These are phyloP conservation scores for Eucalyptus fibrosa DNA, from an alignment of 345 rosid genomes.

Conservation along the genomic window DNA sequence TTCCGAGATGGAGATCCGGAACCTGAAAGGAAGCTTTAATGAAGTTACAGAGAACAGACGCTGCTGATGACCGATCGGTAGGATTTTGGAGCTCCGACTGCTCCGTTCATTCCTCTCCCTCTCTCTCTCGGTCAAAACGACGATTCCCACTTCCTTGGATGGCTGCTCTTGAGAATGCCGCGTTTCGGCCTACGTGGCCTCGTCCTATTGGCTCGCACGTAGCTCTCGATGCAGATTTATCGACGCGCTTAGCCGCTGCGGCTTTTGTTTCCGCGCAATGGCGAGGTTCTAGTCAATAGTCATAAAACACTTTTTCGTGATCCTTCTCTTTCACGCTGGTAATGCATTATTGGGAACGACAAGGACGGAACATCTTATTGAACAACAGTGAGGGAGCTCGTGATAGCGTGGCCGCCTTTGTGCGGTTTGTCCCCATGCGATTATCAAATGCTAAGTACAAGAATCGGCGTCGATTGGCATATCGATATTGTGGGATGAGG, in stretches of 20 bases:
- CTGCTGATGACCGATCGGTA: background rate
- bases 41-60: background rate
- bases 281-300: no score
- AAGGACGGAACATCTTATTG: background rate
- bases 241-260: no score
- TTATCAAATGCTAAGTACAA: background rate
- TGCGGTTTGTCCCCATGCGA: background rate
- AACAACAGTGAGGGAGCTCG: background rate
- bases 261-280: no score
- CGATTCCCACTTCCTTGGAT: background rate
- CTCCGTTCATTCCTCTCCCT: background rate
- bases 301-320: background rate
- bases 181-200: background rate
- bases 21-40: background rate
- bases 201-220: background rate
- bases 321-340: background rate
- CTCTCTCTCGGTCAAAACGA: background rate
- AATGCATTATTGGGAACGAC: background rate
- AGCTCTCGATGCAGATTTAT: no score
- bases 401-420: background rate
- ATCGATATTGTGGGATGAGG: background rate
- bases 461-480: background rate
- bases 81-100: background rate
- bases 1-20: background rate
- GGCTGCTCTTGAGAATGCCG: background rate